Conservation (phyloP, 1,284 basidiomycete species). For the Trichosporon sp. region DNA sequence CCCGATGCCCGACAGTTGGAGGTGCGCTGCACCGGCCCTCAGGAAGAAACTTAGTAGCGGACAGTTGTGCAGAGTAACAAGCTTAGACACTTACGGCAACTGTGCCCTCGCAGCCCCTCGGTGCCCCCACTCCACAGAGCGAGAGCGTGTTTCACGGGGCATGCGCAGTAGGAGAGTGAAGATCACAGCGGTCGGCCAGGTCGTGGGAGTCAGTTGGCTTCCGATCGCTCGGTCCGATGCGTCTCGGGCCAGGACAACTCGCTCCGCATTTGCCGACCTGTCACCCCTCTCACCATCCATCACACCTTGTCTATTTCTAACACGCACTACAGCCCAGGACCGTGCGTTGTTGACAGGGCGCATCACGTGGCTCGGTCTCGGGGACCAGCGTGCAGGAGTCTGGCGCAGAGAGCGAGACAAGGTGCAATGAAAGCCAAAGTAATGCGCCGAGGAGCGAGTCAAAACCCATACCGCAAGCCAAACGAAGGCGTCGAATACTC, state of each 20-base stretch:
- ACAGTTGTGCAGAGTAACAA: neutral
- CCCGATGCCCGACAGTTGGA: neutral
- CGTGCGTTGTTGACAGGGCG: neutral
- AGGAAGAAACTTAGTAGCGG: neutral
- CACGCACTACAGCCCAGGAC: neutral
- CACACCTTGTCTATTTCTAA: neutral
- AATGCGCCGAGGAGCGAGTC: neutral
- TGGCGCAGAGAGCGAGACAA: neutral
- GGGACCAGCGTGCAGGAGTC: neutral
- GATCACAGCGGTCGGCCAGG: neutral
- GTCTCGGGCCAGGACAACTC: neutral
- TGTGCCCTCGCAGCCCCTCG: neutral
- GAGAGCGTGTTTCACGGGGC: neutral
- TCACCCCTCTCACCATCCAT: neutral
- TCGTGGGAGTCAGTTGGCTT: neutral
- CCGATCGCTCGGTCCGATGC: constrained; percentile 16
- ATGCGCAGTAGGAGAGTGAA: neutral
- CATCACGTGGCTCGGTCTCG: neutral
- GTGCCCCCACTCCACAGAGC: neutral
- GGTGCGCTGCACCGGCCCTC: neutral
- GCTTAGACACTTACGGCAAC: constrained; percentile 7
- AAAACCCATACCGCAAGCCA: neutral
- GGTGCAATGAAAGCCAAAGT: neutral
- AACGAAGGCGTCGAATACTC: neutral
- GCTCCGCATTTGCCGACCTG: constrained; percentile 18